Evolutionary conservation across 805 yeast species (phyloP).

Genomic region (Saccharomycopsis vini): DNA sequence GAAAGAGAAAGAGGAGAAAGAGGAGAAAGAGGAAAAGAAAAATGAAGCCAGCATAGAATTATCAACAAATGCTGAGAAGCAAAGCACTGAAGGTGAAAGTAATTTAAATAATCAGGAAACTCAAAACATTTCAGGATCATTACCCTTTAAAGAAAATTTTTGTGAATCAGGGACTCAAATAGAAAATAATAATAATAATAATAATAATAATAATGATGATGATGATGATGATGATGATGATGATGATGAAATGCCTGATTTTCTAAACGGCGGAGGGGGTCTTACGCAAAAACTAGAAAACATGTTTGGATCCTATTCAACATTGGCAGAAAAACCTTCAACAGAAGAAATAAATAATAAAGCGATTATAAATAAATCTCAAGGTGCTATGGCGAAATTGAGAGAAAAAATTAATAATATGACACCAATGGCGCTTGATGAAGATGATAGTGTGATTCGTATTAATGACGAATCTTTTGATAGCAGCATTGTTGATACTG

Average conservation of each 20-base stretch:
- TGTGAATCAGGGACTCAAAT: too few relatives aligned
- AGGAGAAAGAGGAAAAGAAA: too few relatives aligned
- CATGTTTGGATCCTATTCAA: too few relatives aligned
- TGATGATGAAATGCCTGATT: conserved; percentile 19
- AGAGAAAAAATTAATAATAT: conserved; percentile 8
- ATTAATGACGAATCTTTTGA: background rate
- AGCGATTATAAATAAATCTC: too few relatives aligned
- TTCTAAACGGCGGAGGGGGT: conserved; percentile 18
- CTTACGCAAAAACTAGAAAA: conserved; percentile 18
- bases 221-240: conserved; percentile 12
- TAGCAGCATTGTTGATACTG: background rate
- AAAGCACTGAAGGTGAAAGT: too few relatives aligned
- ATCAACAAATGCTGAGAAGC: too few relatives aligned
- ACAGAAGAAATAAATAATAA: too few relatives aligned
- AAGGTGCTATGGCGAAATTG: conserved; percentile 6
- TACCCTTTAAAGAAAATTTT: too few relatives aligned
- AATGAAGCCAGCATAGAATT: too few relatives aligned
- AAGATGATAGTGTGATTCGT: background rate
- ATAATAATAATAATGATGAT: conserved; percentile 1
- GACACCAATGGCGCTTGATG: too few relatives aligned
- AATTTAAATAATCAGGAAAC: conserved; percentile 1
- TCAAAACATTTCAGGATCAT: background rate
- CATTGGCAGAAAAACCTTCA: too few relatives aligned
- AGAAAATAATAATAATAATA: too few relatives aligned
- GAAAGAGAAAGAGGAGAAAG: conserved; percentile 22